phyloP scores from a whole-genome alignment of 2,329 filamentous ascomycete species.

The Epichloe baconii region DNA sequence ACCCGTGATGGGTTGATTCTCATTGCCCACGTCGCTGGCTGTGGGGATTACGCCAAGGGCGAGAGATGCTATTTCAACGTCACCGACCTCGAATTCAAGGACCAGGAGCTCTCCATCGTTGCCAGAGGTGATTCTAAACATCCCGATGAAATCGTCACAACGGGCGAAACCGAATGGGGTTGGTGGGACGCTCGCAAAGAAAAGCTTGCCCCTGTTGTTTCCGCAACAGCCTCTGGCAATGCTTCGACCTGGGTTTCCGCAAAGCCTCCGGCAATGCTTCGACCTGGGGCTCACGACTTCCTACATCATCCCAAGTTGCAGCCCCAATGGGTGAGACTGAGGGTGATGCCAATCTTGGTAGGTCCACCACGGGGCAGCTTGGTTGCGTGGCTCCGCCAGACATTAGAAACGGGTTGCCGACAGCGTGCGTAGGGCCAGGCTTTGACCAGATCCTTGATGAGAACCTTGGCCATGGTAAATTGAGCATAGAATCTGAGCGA shows the following conservation, averaged over 20 bases:
- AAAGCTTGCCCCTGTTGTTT: neutral
- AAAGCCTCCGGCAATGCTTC: neutral
- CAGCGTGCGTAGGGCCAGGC: conserved; percentile 3
- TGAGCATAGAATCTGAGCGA: conserved; percentile 6
- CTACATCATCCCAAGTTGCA: neutral
- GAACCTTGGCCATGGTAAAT: neutral
- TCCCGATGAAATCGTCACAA: conserved; percentile 11
- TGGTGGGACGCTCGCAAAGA: conserved; percentile 10
- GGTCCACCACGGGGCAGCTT: neutral
- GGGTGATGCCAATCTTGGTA: too few relatives aligned
- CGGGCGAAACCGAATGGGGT: conserved; percentile 15
- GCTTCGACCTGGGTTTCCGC: neutral
- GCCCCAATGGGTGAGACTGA: neutral
- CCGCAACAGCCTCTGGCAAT: neutral
- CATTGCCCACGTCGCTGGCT: conserved; percentile 14
- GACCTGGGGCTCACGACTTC: neutral
- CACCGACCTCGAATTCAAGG: conserved; percentile 8
- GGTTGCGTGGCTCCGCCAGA: conserved; percentile 1
- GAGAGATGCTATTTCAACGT: conserved; percentile 19
- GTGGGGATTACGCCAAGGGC: conserved; percentile 13
- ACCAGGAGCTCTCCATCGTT: conserved; percentile 6
- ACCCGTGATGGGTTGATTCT: conserved; percentile 12
- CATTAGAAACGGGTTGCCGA: neutral
- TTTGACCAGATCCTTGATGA: conserved; percentile 5
- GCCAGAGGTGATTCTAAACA: conserved; percentile 11